Evolutionary conservation across 257 asterid species (phyloP).

Genomic region (Gardenia jasminoides): DNA sequence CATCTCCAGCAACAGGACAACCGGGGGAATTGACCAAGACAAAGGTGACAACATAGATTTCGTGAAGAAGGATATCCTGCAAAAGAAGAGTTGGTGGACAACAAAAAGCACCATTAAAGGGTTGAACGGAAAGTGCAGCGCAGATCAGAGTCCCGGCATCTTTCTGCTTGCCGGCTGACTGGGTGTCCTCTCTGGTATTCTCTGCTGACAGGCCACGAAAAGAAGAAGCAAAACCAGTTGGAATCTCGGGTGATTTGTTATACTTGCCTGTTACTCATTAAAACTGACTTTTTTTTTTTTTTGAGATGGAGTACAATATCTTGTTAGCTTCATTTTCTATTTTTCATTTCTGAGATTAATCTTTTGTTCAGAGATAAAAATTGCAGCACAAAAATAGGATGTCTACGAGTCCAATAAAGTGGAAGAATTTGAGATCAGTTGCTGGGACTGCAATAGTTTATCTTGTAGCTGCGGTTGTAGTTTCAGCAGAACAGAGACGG

Average conservation of each 20-base stretch:
- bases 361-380: neutral
- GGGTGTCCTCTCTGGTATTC: neutral
- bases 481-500: constrained; percentile 2
- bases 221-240: neutral
- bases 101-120: neutral
- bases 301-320: neutral
- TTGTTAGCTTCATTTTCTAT: neutral
- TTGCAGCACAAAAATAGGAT: neutral
- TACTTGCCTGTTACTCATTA: too few relatives aligned
- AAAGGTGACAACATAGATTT: neutral
- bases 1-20: neutral
- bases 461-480: constrained; percentile 4
- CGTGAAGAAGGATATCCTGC: neutral
- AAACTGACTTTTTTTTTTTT: too few relatives aligned
- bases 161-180: neutral
- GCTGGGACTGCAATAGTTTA: neutral
- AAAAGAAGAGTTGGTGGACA: neutral
- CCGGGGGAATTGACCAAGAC: neutral
- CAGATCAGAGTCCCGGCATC: neutral
- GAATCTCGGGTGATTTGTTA: neutral
- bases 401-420: constrained; percentile 4
- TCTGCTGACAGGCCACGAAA: neutral
- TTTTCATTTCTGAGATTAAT: neutral
- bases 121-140: neutral
- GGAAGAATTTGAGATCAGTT: constrained; percentile 3